Conservation (phyloP, 2,329 filamentous ascomycete genomes). For the Corniculantispora saksenae region DNA sequence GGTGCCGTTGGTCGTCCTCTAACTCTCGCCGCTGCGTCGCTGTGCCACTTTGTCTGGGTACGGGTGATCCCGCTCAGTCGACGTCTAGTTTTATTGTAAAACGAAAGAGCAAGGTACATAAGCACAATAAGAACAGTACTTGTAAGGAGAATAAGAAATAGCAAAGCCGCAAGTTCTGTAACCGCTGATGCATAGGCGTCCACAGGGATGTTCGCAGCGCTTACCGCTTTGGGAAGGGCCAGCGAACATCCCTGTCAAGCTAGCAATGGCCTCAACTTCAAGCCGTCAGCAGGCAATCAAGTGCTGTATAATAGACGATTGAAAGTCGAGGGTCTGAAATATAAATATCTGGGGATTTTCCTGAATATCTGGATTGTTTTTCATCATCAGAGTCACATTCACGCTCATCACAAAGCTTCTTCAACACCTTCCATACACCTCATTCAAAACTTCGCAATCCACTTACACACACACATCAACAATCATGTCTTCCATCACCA, state of each 20-base stretch:
- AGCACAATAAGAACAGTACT: too few relatives aligned
- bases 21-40: too few relatives aligned
- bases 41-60: too few relatives aligned
- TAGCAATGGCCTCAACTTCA: not conserved
- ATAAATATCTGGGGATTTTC: not conserved
- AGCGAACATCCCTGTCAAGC: conserved; percentile 26
- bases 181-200: not conserved
- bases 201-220: conserved; percentile 9
- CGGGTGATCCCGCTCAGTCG: too few relatives aligned
- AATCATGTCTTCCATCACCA: not conserved
- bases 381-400: not conserved
- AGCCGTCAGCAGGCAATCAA: not conserved
- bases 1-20: too few relatives aligned
- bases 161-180: too few relatives aligned
- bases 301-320: not conserved
- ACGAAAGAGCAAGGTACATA: too few relatives aligned
- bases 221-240: conserved; percentile 24
- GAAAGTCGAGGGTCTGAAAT: not conserved
- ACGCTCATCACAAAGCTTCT: not conserved
- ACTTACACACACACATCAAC: not conserved
- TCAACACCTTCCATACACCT: not conserved
- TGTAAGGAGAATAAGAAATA: too few relatives aligned
- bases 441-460: not conserved
- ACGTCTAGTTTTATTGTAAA: too few relatives aligned
- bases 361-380: not conserved